These are phyloP conservation scores for Trichoderma asperellum DNA, from an alignment of 2,329 filamentous ascomycete genomes.

Conservation along the genomic window DNA sequence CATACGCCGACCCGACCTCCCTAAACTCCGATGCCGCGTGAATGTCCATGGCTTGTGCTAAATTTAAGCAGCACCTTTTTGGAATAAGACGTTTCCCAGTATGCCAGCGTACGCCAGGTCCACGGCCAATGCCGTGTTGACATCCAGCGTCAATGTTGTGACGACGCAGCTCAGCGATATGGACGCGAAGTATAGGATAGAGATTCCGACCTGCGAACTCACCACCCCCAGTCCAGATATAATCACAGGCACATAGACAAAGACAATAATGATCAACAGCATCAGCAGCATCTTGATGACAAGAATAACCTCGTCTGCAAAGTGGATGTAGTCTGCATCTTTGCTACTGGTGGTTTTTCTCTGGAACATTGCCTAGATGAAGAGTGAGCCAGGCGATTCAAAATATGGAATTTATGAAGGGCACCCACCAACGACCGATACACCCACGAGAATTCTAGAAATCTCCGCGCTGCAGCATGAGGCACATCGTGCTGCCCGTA, in stretches of 20 bases:
- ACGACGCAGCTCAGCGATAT: neutral
- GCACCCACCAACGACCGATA: neutral
- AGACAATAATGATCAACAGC: neutral
- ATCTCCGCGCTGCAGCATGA: neutral
- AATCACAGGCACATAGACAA: conserved; percentile 6
- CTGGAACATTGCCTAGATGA: neutral
- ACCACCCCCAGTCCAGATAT: neutral
- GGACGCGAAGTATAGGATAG: neutral
- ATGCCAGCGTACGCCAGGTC: neutral
- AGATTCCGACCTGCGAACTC: neutral
- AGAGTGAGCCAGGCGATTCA: neutral
- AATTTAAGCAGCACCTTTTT: neutral
- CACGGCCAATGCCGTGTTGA: neutral
- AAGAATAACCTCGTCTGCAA: neutral
- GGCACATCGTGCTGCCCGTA: neutral
- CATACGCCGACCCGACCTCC: neutral
- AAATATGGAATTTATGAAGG: too few species aligned
- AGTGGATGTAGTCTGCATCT: neutral
- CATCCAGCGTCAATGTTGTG: neutral
- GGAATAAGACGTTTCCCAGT: conserved; percentile 9
- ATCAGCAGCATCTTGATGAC: neutral
- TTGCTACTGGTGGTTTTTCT: neutral
- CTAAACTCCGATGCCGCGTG: neutral
- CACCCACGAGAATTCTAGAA: neutral
- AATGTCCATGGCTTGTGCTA: neutral